Percentiles rank a stretch among this genome's conserved stretches.
phyloP scores from a whole-genome alignment of 345 rosid genomes.

The Camelina laxa region DNA sequence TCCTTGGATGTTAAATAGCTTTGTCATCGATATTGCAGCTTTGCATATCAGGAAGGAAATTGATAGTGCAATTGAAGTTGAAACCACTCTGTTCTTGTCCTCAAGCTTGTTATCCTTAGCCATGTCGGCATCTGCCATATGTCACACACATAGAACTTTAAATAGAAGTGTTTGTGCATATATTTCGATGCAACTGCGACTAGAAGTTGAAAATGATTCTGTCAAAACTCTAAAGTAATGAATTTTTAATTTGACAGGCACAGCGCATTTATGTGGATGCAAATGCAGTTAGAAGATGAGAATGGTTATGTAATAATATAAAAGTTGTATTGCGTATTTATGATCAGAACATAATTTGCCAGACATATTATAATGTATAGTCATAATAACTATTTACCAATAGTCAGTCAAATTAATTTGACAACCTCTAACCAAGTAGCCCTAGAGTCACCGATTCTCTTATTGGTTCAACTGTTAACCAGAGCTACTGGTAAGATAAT shows the following conservation, averaged over 20 bases:
- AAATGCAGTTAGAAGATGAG: background rate
- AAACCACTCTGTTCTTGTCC: slow-evolving; percentile 55
- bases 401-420: background rate
- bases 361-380: background rate
- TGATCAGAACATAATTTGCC: background rate
- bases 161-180: slow-evolving; percentile 1
- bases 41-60: slow-evolving; percentile 71
- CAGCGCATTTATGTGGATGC: background rate
- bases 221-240: background rate
- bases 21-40: slow-evolving; percentile 55
- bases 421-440: background rate
- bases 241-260: background rate
- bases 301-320: background rate
- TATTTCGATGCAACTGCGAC: background rate
- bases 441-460: background rate
- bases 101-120: slow-evolving; percentile 44
- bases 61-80: slow-evolving; percentile 62
- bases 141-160: slow-evolving; percentile 9
- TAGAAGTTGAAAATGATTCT: background rate
- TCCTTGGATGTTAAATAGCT: slow-evolving; percentile 62
- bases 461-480: background rate
- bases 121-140: slow-evolving; percentile 51
- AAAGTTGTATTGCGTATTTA: background rate
- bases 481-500: background rate
- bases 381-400: background rate